phyloP scores from a whole-genome alignment of 345 rosid species.

The Trapa bicornis region DNA sequence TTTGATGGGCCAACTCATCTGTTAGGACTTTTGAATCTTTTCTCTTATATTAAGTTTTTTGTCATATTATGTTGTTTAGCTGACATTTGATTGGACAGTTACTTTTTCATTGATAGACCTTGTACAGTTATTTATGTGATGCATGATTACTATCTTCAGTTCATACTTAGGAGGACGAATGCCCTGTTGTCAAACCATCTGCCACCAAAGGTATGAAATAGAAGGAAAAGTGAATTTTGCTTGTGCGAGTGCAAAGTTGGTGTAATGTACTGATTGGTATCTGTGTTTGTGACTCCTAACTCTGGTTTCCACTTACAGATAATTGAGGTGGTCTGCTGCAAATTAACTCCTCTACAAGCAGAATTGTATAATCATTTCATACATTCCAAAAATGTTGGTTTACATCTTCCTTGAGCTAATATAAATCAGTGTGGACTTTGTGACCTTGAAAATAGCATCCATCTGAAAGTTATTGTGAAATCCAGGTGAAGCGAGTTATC shows the following conservation, averaged over 20 bases:
- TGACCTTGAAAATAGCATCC: neutral
- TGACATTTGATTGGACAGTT: neutral
- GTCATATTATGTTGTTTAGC: neutral
- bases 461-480: neutral
- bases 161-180: slow-evolving; percentile 92
- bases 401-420: slow-evolving; percentile 10
- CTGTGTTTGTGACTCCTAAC: neutral
- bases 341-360: slow-evolving; percentile 85
- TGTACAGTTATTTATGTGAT: neutral
- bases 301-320: slow-evolving; percentile 46
- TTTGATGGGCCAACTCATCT: neutral
- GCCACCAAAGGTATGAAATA: slow-evolving; percentile 72
- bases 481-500: slow-evolving; percentile 75
- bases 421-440: neutral
- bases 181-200: slow-evolving; percentile 88
- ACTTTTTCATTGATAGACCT: neutral
- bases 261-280: neutral
- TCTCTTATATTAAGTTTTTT: neutral
- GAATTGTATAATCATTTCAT: slow-evolving; percentile 81
- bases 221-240: neutral
- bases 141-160: slow-evolving; percentile 35
- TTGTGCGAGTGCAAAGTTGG: neutral
- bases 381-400: slow-evolving; percentile 84
- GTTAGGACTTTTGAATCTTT: neutral
- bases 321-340: slow-evolving; percentile 96